Evolutionary conservation across 768 basidiomycete genomes (phyloP), one percentile per base, ranked within the genome.

Genomic region (Pisolithus marmoratus): DNA sequence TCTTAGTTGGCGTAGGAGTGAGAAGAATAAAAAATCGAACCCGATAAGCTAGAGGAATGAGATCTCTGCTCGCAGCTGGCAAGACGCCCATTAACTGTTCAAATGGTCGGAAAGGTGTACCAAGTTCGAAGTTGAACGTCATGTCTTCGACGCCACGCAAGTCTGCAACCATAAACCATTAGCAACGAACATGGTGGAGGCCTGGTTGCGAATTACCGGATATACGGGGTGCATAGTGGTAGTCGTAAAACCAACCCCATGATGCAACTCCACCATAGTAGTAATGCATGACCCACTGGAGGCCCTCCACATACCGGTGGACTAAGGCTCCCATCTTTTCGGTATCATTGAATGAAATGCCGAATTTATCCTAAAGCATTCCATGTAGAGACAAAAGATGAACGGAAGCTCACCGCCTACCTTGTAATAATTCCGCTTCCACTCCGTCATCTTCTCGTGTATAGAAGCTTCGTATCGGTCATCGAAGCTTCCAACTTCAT

Each of bases 261-360:
- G 92, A 94, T 5, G 93, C 89, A 17, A 98, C 94, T 5, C 96
- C 96, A 55, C 88, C 83, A 67, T 97, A 98, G 67, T 99, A 99
- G 68, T 99, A 99, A 64, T 93, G 89, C 87, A 99, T 90, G 29
- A 98, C 93, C 96, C 95, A 98, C 63, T 99, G 96, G 55, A 99
- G 70, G 1, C 96, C 96, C 64, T 98, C 91, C 17, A 90, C 80
- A 66, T 96, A 99, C 52, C 82, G 80, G 63, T 78, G 94, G 12
- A 81, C 76, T 49, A 99, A 73, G 45, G 83, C 74, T 23, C 78
- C 74, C 76, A 94, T 81, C 47, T 81, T 75, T 56, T 85, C 74
- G 5, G 82, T 77, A 59, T 87, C 69, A 54, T 88, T 79, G 55
- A 80, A 89, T 8, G 83, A 83, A 53, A 97, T 84, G 54, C 86